Base-by-base conservation (phyloP, 306 rosid species). In the Luffa aegyptiaca region DNA sequence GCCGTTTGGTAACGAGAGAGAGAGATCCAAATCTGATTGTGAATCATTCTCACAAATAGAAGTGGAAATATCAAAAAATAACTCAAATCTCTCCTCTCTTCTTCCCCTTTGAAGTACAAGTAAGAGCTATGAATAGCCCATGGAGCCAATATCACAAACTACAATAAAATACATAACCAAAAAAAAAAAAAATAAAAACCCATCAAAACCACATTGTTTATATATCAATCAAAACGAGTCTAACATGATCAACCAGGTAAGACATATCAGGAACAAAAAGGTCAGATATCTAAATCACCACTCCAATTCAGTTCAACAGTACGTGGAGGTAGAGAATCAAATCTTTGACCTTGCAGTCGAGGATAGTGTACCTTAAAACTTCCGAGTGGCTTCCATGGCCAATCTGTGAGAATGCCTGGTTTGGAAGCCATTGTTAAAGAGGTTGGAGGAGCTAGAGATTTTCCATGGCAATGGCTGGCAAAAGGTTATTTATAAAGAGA, bases 351-450 rank as follows among this genome's bases (percentile, higher is more conserved):
- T 26, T 26, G 1, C 31, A 26, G 31, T 26, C 31, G 31, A 26
- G 31, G 1, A 26, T 52, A 17, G n/a, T 21, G 35, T 33, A 89
- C 92, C 93, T 90, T 90, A 71, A 80, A 86, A 75, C 61, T 86
- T 75, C 93, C 90, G 16, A 90, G 87, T 16, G 87, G 85, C 69
- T 83, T 90, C 93, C 93, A 88, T 68, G 93, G 93, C 93, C 93
- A 90, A 39, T 90, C 90, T 12, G 90, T 84, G 75, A 90, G 91
- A 63, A 90, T 76, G 81, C 93, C 93, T 0, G 93, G 91, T 58
- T 58, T 90, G 39, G 93, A 81, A 37, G 93, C 93, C 93, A 90
- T 90, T 61, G 17, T 73, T 46, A 10, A 20, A 10, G 45, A 65
- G 45, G 5, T 71, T 68, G 74, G 10, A 45, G 74, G 10, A 45